Conservation (phyloP, 805 yeast species). For the Yarrowia keelungensis region DNA sequence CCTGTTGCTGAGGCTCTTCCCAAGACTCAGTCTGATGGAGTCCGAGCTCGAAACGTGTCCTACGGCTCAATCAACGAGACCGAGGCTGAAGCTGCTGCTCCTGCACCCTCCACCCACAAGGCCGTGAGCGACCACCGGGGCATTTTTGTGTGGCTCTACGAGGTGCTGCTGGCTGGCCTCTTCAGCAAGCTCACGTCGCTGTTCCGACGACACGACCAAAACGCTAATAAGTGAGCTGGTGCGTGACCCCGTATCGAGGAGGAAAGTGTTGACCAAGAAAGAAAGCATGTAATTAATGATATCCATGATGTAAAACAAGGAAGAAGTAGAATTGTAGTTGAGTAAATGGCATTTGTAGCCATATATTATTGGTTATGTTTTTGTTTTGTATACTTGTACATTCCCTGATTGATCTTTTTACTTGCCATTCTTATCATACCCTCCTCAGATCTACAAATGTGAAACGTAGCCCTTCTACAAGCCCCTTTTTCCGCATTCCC, state of each 20-base stretch:
- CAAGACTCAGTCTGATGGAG: no score
- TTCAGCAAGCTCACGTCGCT: conserved; percentile 12
- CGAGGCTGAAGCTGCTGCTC: background rate
- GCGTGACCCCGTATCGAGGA: no score
- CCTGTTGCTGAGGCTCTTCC: no score
- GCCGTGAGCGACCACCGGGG: conserved; percentile 6
- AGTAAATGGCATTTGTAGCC: no score
- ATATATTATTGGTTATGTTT: no score
- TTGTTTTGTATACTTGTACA: no score
- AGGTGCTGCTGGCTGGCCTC: conserved; percentile 14
- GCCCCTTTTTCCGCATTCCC: conserved; percentile 20
- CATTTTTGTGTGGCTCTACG: conserved; percentile 25
- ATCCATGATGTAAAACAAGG: background rate
- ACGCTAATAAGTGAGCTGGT: background rate
- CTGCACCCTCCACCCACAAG: background rate
- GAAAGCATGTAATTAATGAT: background rate
- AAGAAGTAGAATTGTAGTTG: no score
- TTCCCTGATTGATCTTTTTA: no score
- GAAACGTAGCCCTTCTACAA: no score
- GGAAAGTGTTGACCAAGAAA: no score
- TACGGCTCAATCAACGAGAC: conserved; percentile 10
- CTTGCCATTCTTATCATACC: no score
- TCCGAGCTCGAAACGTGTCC: conserved; percentile 6
- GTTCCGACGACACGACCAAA: background rate
- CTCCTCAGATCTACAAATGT: no score